Percentiles rank a stretch among this genome's conserved stretches.
Conservation (phyloP, 352 stramenopile species). For the Globisporangium nodosum region DNA sequence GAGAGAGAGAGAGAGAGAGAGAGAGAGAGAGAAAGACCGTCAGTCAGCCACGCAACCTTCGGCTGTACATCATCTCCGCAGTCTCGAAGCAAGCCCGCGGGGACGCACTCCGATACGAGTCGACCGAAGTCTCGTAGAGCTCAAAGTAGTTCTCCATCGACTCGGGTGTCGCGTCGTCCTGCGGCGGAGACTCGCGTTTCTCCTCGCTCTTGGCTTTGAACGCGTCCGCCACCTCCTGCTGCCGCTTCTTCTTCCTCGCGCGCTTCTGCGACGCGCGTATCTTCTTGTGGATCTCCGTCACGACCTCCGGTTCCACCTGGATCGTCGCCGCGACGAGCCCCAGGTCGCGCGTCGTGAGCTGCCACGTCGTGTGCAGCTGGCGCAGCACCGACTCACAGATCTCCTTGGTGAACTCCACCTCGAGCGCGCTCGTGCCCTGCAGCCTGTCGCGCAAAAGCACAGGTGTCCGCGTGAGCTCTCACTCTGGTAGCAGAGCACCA, state of each 20-base stretch:
- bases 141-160: slow-evolving; percentile 37
- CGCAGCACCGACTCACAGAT: slow-evolving; percentile 61
- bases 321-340: slow-evolving; percentile 58
- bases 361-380: slow-evolving; percentile 64
- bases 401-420: slow-evolving; percentile 73
- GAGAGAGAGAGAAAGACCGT: not conserved
- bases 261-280: slow-evolving; percentile 27
- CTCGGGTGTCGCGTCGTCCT: slow-evolving; percentile 8
- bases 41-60: not conserved
- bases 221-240: slow-evolving; percentile 12
- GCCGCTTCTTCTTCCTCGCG: slow-evolving; percentile 34
- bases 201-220: slow-evolving; percentile 7
- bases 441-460: slow-evolving; percentile 24
- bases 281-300: slow-evolving; percentile 63
- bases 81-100: not conserved
- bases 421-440: slow-evolving; percentile 55
- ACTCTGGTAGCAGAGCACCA: not conserved
- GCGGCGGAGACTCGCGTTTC: not conserved
- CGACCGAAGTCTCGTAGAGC: slow-evolving; percentile 48
- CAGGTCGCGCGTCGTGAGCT: slow-evolving; percentile 51
- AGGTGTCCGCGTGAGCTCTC: not conserved
- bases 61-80: not conserved
- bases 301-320: slow-evolving; percentile 56
- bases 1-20: not conserved
- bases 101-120: slow-evolving; percentile 65